phyloP scores from a whole-genome alignment of 2,329 filamentous ascomycete species.

The Hypoxylon sp. region DNA sequence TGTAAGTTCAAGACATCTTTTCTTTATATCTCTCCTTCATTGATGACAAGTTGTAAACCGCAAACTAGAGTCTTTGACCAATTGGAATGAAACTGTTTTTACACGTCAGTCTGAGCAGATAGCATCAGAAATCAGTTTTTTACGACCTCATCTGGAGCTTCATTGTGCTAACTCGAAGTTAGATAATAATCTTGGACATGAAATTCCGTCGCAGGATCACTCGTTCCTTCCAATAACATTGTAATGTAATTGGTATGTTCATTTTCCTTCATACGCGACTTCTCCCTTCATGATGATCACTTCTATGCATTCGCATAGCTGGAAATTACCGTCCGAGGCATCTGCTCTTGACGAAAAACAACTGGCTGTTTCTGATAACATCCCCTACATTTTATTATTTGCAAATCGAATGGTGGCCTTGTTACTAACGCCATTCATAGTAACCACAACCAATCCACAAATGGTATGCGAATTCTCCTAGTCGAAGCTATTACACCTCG shows the following conservation, averaged over 20 bases:
- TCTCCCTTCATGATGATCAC: conserved; percentile 73
- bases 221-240: neutral
- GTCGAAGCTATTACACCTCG: conserved; percentile 49
- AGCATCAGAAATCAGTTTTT: conserved; percentile 34
- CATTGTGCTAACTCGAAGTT: conserved; percentile 47
- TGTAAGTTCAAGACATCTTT: conserved; percentile 41
- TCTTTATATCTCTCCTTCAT: conserved; percentile 42
- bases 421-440: conserved; percentile 29
- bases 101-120: conserved; percentile 91
- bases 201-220: neutral
- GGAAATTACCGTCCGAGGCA: conserved; percentile 97
- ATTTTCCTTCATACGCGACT: conserved; percentile 5
- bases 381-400: conserved; percentile 48
- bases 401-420: conserved; percentile 30
- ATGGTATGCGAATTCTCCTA: conserved; percentile 53
- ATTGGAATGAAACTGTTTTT: conserved; percentile 88
- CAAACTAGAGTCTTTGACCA: conserved; percentile 95
- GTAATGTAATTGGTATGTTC: conserved; percentile 53
- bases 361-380: conserved; percentile 86
- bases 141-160: conserved; percentile 27
- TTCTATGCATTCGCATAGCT: conserved; percentile 80
- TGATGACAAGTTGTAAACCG: conserved; percentile 88
- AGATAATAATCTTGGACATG: conserved; percentile 22
- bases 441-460: conserved; percentile 4
- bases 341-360: conserved; percentile 80